Evolutionary conservation across 2,329 filamentous ascomycete species (phyloP), one percentile per base, ranked within the genome.

Genomic region (Colletotrichum sansevieriae): DNA sequence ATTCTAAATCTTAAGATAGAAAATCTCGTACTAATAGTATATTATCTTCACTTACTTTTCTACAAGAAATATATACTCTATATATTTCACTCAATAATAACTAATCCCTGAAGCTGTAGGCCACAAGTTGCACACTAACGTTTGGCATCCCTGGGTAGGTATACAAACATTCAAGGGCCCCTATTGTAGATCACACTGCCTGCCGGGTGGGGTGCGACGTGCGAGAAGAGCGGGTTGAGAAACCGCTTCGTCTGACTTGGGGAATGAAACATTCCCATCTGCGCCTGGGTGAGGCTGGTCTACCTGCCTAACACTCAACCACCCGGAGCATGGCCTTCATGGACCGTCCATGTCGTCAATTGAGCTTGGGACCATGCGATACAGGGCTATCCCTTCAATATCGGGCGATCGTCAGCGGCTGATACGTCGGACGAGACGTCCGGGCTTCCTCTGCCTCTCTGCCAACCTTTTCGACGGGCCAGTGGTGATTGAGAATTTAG

Each of bases 261-360:
- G 18, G 57, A 68, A 63, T 70, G 63, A 70, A 67, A 68, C 67
- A 70, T 63, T 70, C 37, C 63, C 56, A 67, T 63, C 67, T 49
- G 62, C 41, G 55, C 56, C 65, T 65, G 62, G 41, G 35, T 46
- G 62, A 65, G 62, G 65, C 65, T 68, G 65, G 65, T 25, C 54
- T 46, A 41, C 64, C 39, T 11, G n/a, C 52, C 56, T 39, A 39
- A 39, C 13, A 15, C 15, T 44, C 46, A 22, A 43, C 55, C 54
- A 57, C 3, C 22, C 22, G 2, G 22, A 22, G 22, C 22, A 22
- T 22, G 22, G 22, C 22, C 22, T 22, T 22, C 22, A 22, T 22
- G 22, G 22, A 22, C 47, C 64, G 49, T 43, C 59, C 37, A 35
- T 37, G 60, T 56, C 49, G 49, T 63, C 51, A 47, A 57, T 37